A percentile compares a stretch with the other conserved stretches of the same genome.
Conservation (phyloP, 148 eudicot species). For the Mesembryanthemum crystallinum region DNA sequence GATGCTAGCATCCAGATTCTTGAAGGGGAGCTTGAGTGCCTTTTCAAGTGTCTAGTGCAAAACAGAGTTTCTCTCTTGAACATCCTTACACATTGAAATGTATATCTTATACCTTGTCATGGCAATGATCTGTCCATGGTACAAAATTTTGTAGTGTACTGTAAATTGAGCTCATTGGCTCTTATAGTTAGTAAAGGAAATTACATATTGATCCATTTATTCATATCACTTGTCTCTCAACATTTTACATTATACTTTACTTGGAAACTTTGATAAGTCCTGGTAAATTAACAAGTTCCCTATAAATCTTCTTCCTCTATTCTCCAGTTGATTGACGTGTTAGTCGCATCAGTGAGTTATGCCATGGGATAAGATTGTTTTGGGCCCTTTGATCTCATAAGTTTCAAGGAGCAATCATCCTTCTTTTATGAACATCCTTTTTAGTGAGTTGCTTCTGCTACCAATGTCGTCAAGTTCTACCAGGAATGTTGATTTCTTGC, state of each 20-base stretch:
- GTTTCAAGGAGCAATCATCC: not conserved
- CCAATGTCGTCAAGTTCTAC: not conserved
- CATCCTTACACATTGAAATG: constrained; percentile 28
- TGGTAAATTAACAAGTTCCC: not conserved
- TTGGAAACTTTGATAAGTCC: not conserved
- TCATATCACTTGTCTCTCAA: not conserved
- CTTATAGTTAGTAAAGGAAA: constrained; percentile 11
- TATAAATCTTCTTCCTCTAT: not conserved
- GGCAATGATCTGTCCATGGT: constrained; percentile 10
- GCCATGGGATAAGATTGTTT: not conserved
- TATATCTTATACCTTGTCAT: constrained; percentile 5
- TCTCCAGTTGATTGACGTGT: too few species aligned
- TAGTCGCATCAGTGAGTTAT: not conserved
- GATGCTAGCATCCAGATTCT: constrained; percentile 25
- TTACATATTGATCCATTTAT: not conserved
- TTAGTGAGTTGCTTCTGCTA: not conserved
- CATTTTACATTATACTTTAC: not conserved
- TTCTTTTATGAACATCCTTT: not conserved
- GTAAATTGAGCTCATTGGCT: constrained; percentile 13
- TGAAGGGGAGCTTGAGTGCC: constrained; percentile 34
- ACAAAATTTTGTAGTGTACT: not conserved
- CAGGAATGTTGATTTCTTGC: not conserved
- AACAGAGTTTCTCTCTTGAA: constrained; percentile 47
- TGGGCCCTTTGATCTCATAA: not conserved
- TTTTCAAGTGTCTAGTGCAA: constrained; percentile 36